Evolutionary conservation across 1,284 basidiomycete genomes (phyloP).

Genomic region (Moesziomyces sp.): DNA sequence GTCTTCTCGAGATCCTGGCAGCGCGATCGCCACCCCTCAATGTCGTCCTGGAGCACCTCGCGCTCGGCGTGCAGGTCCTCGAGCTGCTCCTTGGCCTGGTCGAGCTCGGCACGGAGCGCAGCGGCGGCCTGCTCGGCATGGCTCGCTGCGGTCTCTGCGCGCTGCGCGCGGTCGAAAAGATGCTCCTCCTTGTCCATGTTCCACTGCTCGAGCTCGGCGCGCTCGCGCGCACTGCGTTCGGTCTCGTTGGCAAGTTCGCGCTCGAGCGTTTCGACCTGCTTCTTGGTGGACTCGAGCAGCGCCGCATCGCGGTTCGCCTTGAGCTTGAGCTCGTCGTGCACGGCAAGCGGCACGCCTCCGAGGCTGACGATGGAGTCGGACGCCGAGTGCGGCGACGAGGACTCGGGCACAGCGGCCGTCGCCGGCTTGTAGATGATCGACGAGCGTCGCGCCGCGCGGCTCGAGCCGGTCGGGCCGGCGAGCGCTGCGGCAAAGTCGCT

Average conservation of each 20-base stretch:
- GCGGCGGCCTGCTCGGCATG: slow-evolving; percentile 18
- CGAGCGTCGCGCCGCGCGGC: slow-evolving; percentile 31
- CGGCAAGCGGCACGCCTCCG: slow-evolving; percentile 43
- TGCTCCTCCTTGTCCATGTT: slow-evolving; percentile 50
- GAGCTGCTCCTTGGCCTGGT: slow-evolving; percentile 30
- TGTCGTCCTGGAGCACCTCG: slow-evolving; percentile 63
- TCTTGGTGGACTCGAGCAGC: slow-evolving; percentile 46
- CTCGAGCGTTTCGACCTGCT: slow-evolving; percentile 52
- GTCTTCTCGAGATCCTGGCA: slow-evolving; percentile 62
- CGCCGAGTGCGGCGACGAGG: slow-evolving; percentile 19
- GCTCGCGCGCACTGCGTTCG: slow-evolving; percentile 45
- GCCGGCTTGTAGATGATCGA: slow-evolving; percentile 54
- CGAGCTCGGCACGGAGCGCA: slow-evolving; percentile 32
- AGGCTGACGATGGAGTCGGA: slow-evolving; percentile 32
- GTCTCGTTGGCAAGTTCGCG: slow-evolving; percentile 47
- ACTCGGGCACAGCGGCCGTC: slow-evolving; percentile 24
- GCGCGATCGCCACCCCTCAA: slow-evolving; percentile 64
- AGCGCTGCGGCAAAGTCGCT: slow-evolving; percentile 28
- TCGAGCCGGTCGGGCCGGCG: slow-evolving; percentile 15
- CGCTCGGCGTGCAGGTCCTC: slow-evolving; percentile 62
- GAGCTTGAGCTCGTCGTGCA: slow-evolving; percentile 58
- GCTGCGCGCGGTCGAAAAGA: slow-evolving; percentile 42
- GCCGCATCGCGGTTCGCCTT: slow-evolving; percentile 49
- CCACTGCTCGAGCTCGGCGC: slow-evolving; percentile 57
- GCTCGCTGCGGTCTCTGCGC: slow-evolving; percentile 37